Evolutionary conservation across 345 rosid genomes (phyloP), one percentile per base, ranked within the genome.

Genomic region (Erucastrum elatum): DNA sequence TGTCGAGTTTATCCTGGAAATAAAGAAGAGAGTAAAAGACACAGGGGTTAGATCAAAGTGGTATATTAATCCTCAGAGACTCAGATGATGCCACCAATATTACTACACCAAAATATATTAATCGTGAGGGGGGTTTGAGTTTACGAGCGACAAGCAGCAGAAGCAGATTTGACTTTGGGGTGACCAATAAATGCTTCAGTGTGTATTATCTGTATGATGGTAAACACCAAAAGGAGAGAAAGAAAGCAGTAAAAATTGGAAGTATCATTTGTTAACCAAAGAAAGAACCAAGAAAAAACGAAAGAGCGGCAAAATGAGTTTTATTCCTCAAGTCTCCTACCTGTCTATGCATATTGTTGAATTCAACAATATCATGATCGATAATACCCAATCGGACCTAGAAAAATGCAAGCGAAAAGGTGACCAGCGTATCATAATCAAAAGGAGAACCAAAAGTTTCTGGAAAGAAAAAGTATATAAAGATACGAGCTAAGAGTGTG

Each of bases 271-370:
- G 2, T 25, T 34, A 37, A 60, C 69, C 53, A 75, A 39, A 65
- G 59, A 56, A 27, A 60, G 34, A 17, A 37, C 8, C 60, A 13
- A 69, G 4, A 33, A 65, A 59, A 68, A 77, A 21, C 21, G 49
- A 64, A 35, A 60, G 76, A 79, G 78, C 21, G 21, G 21, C 21
- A 21, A 21, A 21, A 6, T 59, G 31, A 37, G 17, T 49, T 64
- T 15, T 70, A 2, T 26, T 21, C 21, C 31, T 51, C 61, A 56
- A 64, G 62, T 66, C 13, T 13, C 60, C 17, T 89, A 93, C 99
- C 97, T 95, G 98, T 81, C 99, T 89, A 70, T 95, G 99, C 99
- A 95, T 90, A 74, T 93, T 95, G 75, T 91, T 95, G 74, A 93
- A 94, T 83, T 93, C 99, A 66, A 95, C 98, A 26, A 90, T 87